Base-by-base conservation (phyloP, 2,329 filamentous ascomycete genomes). In the Fusarium sacchari region DNA sequence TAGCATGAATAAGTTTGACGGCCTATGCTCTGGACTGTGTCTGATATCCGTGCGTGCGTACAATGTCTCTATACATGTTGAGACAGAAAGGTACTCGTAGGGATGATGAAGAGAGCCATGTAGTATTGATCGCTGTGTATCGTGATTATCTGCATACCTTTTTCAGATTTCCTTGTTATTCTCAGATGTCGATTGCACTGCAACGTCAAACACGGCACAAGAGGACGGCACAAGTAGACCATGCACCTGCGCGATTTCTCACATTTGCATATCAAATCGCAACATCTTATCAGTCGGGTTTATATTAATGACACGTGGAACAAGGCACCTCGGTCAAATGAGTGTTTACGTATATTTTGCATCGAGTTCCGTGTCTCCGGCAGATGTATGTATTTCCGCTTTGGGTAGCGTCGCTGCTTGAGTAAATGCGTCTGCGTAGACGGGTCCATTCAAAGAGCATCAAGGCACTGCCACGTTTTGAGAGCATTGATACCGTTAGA, bases 1-100 rank as follows among this genome's bases (percentile, higher is more conserved):
- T 73, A 67, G 60, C 64, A 73, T 73, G 57, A 65, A 73, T 43
- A 66, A 64, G 63, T 58, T 71, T 64, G 65, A 64, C 67, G 32
- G 26, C 47, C 39, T 43, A 30, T 32, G 36, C 28, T 47, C 26
- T 52, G 34, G 22, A 42, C 36, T 37, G 36, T 20, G 18, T 12
- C 36, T 37, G 36, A 37, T 6, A 20, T 37, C 10, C 18, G 36
- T 37, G 18, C 15, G 26, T 26, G n/a, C 18, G 37, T 39, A 43
- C 28, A 26, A 40, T 24, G 26, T 49, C 26, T 17, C 30, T 52
- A n/a, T 36, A 52, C 47, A 50, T 34, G 22, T 20, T 6, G 15
- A 30, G 5, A 36, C 22, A 18, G 36, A 24, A 22, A 40, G 26
- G 17, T 60, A 67, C 61, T 34, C 28, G 32, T 24, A 2, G 30